phyloP scores from a whole-genome alignment of 495 filamentous ascomycete species.

The Aspergillus homomorphus region DNA sequence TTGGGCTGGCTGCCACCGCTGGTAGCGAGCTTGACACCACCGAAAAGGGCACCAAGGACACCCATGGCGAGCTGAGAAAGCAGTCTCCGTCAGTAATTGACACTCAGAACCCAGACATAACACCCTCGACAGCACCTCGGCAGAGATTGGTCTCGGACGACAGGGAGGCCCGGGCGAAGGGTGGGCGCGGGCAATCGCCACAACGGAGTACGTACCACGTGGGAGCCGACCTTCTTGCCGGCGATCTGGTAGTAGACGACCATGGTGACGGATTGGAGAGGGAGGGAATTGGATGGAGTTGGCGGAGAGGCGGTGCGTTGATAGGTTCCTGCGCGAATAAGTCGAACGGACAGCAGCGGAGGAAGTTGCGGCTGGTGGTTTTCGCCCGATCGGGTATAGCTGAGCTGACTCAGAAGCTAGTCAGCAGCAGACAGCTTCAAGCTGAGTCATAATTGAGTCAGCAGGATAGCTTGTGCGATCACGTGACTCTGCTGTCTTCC shows the following conservation, averaged over 20 bases:
- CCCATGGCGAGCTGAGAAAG: conserved; percentile 77
- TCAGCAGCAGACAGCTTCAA: conserved; percentile 17
- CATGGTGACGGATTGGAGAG: conserved; percentile 62
- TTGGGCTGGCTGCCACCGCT: conserved; percentile 61
- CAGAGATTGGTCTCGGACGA: conserved; percentile 3
- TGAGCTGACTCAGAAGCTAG: conserved; percentile 12
- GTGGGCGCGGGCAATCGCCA: conserved; percentile 13
- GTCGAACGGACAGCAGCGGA: conserved; percentile 16
- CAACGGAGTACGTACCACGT: conserved; percentile 65
- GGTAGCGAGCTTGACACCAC: conserved; percentile 49
- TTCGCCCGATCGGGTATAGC: conserved; percentile 26
- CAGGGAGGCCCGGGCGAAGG: conserved; percentile 4
- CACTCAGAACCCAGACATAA: neutral
- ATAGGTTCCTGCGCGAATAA: conserved; percentile 13
- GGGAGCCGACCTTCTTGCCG: conserved; percentile 90
- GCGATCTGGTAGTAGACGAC: conserved; percentile 78
- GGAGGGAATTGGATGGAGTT: conserved; percentile 24
- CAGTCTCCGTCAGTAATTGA: neutral
- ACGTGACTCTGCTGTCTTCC: conserved; percentile 22
- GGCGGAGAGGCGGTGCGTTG: conserved; percentile 19
- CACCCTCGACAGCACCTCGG: neutral
- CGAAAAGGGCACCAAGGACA: conserved; percentile 67
- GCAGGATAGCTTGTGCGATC: conserved; percentile 3
- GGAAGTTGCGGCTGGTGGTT: conserved; percentile 25
- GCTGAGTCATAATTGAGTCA: conserved; percentile 9